Evolutionary conservation across 176 grass and related monocot species (phyloP).

Genomic region (Oryza australiensis): DNA sequence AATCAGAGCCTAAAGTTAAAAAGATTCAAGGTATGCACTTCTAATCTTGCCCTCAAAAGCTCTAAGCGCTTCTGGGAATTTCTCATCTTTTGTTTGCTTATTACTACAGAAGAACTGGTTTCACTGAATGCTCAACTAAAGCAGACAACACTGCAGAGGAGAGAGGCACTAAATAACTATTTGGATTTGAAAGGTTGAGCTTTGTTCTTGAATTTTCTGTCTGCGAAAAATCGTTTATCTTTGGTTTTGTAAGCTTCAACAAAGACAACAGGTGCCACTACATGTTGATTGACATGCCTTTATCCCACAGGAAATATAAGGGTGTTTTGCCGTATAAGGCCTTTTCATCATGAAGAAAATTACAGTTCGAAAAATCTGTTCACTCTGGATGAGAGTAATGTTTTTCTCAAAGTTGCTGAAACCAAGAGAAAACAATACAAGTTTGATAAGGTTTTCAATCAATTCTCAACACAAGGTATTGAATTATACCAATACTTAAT

Average conservation of each 20-base stretch:
- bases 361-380: constrained; percentile 47
- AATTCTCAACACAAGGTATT: constrained; percentile 87
- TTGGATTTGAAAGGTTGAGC: constrained; percentile 93
- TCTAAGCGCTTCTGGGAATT: constrained; percentile 17
- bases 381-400: constrained; percentile 64
- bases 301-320: constrained; percentile 78
- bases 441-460: constrained; percentile 91
- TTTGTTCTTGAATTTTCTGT: constrained; percentile 25
- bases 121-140: constrained; percentile 55
- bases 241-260: background rate
- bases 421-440: constrained; percentile 92
- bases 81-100: constrained; percentile 21
- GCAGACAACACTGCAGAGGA: constrained; percentile 64
- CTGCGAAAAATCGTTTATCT: background rate
- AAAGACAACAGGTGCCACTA: constrained; percentile 15
- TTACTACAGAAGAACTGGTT: constrained; percentile 71
- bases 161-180: constrained; percentile 75
- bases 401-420: constrained; percentile 66
- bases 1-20: constrained; percentile 45
- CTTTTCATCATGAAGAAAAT: constrained; percentile 62
- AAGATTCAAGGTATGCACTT: constrained; percentile 71
- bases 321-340: constrained; percentile 84
- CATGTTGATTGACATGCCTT: constrained; percentile 28
- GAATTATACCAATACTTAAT: constrained; percentile 13
- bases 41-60: constrained; percentile 14